Evolutionary conservation across 306 rosid species (phyloP), one percentile per base, ranked within the genome.

Genomic region (Rubus parviflorus): DNA sequence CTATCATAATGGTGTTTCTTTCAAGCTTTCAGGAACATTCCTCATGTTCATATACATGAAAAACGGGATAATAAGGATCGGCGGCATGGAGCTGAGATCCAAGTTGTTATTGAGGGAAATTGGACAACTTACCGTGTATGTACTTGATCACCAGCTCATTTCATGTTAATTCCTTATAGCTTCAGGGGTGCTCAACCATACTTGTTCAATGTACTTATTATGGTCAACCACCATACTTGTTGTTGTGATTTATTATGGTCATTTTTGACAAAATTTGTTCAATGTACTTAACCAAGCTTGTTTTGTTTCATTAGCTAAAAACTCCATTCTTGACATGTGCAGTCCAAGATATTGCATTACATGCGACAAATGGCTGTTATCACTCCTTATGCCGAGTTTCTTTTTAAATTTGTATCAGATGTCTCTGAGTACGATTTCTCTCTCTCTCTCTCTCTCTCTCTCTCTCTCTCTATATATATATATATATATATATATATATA

Each of bases 121-220:
- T 94, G 98, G 98, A 89, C 98, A 75, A 94, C 97, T 38, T 94
- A 94, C 82, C 97, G 98, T 52, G 98, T 94, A 89, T 74, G 81
- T 72, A 61, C 58, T 14, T 63, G 49, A 45, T 73, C 43, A 68
- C 60, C 68, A 46, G 54, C 73, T 72, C 58, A 63, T 57, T 61
- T 61, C 66, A 81, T 61, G 51, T 57, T 79, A 45, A 23, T 41
- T 58, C 57, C 14, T 66, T 77, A 61, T 51, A 63, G 78, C 49
- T 85, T 52, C 56, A 8, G 74, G 57, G 69, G 35, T 67, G 17
- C 35, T 67, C 20, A 20, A n/a, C 35, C 53, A 43, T 38, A 58
- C 14, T 30, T 30, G 35, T 30, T 30, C 35, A 30, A 30, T 30
- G 35, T 30, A 30, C 35, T 30, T 30, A 30, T 30, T 30, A 30